Base-by-base conservation (phyloP, 1,284 basidiomycete species). In the Leccinum cinnamomeum region DNA sequence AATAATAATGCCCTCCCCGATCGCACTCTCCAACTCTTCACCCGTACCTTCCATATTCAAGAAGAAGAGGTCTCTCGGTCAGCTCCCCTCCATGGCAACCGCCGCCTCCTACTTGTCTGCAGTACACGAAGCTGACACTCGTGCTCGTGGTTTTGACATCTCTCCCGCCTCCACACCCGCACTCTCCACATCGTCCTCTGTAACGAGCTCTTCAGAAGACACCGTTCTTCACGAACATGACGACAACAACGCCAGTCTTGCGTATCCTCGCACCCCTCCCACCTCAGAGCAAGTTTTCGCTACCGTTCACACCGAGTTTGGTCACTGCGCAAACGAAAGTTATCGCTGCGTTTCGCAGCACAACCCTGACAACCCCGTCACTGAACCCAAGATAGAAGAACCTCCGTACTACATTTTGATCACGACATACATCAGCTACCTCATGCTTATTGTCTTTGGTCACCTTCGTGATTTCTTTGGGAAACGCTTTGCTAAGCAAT, bases 381-480 rank as follows among this genome's bases (percentile, higher is more conserved):
- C 82, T 55, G 77, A 78, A 35, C 82, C 86, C 64, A 80, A 83
- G 35, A 87, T 90, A 64, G 84, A 88, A 67, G 91, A 93, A 70
- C 95, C 95, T 4, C 92, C 94, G 2, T 96, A 96, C 77, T 93
- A 93, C 74, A 89, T 97, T 68, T 82, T 97, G 28, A 79, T 98
- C 64, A 89, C 91, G n/a, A 97, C 95, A 5, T 98, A 97, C 76
- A 83, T 96, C 74, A 91, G 89, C 78, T 96, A 95, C 78, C 82
- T 97, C 68, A 81, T 96, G 64, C 84, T 97, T 63, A 97, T 98
- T 69, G 81, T 88, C 66, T 79, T 98, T 57, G 97, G 97, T 4
- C 97, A 98, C 76, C 78, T 98, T 60, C 88, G 96, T 60, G 97
- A 99, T 79, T 99, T 97, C 75, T 79, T 98, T 67, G 97, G 97